Conservation (phyloP, 306 rosid genomes). For the Casuarina equisetifolia region DNA sequence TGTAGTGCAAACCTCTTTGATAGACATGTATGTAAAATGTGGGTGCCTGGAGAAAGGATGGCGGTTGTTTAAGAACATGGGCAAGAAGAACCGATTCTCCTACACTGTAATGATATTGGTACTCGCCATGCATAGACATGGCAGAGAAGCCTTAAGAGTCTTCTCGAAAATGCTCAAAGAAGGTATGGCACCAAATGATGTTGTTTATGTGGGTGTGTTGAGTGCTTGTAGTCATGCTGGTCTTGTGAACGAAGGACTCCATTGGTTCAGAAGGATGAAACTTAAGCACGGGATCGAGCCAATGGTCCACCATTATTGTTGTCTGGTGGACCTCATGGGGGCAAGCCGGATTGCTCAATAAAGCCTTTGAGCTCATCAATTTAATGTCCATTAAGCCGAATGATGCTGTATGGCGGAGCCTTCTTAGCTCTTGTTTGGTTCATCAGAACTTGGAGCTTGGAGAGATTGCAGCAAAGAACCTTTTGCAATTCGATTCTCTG, state of each 20-base stretch:
- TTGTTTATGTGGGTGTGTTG: conserved; percentile 59
- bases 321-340: conserved; percentile 88
- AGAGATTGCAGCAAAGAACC: conserved; percentile 54
- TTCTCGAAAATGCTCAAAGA: conserved; percentile 60
- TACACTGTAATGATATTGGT: conserved; percentile 80
- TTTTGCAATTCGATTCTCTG: conserved; percentile 42
- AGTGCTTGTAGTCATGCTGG: conserved; percentile 82
- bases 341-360: conserved; percentile 62
- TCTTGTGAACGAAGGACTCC: conserved; percentile 67
- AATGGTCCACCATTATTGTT: conserved; percentile 69
- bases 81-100: conserved; percentile 56
- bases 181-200: conserved; percentile 68
- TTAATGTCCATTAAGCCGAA: conserved; percentile 62
- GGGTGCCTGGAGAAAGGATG: conserved; percentile 71
- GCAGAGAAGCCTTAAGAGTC: conserved; percentile 64
- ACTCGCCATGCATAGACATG: conserved; percentile 76
- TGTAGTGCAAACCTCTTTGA: conserved; percentile 66
- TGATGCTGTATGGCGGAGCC: conserved; percentile 75
- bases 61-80: conserved; percentile 53
- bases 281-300: conserved; percentile 60
- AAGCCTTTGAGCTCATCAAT: conserved; percentile 61
- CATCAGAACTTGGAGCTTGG: conserved; percentile 64
- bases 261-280: conserved; percentile 56
- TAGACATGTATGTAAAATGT: conserved; percentile 83
- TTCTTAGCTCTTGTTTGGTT: conserved; percentile 73